Conservation (phyloP, 1,139 yeast genomes). For the Lodderomyces margitis region DNA sequence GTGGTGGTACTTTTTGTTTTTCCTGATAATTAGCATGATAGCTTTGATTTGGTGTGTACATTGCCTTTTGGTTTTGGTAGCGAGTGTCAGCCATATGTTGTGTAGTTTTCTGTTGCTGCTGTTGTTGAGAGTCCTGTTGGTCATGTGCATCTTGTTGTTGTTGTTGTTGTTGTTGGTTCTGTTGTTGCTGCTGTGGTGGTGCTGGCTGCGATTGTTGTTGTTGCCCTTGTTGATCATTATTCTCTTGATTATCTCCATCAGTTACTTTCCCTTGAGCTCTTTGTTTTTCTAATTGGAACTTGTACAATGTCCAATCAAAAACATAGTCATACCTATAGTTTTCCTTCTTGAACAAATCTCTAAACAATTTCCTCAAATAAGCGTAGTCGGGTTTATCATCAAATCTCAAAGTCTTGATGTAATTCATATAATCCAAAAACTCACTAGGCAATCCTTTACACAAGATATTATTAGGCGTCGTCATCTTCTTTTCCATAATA, state of each 20-base stretch:
- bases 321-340: conserved; percentile 92
- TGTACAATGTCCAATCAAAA: conserved; percentile 95
- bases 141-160: conserved; percentile 18
- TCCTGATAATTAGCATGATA: conserved; percentile 21
- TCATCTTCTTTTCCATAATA: conserved; percentile 94
- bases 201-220: conserved; percentile 15
- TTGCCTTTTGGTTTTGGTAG: conserved; percentile 14
- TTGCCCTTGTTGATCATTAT: conserved; percentile 15
- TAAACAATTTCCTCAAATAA: conserved; percentile 81
- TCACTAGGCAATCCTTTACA: conserved; percentile 92
- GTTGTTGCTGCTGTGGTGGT: conserved; percentile 15
- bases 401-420: conserved; percentile 85
- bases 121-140: conserved; percentile 18
- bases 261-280: conserved; percentile 43
- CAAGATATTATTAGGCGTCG: conserved; percentile 84
- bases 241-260: conserved; percentile 23
- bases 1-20: conserved; percentile 22
- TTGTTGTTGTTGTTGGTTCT: conserved; percentile 13
- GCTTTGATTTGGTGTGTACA: conserved; percentile 12
- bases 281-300: conserved; percentile 68
- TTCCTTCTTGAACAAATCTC: conserved; percentile 86
- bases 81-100: conserved; percentile 12
- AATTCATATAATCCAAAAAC: conserved; percentile 83
- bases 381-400: conserved; percentile 97
- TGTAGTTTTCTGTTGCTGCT: conserved; percentile 9